Percentiles rank a stretch among this genome's conserved stretches.
phyloP scores from a whole-genome alignment of 2,329 filamentous ascomycete genomes.

The Microdochium nivale region DNA sequence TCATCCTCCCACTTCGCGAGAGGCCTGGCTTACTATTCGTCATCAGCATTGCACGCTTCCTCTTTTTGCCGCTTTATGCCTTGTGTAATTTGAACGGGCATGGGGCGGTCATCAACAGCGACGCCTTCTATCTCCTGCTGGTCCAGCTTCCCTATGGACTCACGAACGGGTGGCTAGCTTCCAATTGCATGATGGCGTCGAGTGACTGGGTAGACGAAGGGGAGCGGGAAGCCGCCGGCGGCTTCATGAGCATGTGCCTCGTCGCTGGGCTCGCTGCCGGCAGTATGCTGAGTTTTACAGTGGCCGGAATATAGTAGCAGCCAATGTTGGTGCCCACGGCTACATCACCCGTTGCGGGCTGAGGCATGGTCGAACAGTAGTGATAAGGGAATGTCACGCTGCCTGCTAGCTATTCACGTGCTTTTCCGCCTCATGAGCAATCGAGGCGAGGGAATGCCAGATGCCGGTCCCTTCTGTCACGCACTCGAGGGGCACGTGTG shows the following conservation, averaged over 20 bases:
- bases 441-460: too few relatives aligned
- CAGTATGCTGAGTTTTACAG: slow-evolving; percentile 82
- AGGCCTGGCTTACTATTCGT: slow-evolving; percentile 60
- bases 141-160: slow-evolving; percentile 80
- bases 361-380: neutral
- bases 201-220: slow-evolving; percentile 71
- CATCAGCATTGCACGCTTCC: slow-evolving; percentile 54
- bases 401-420: too few relatives aligned
- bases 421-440: too few relatives aligned
- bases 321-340: slow-evolving; percentile 5
- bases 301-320: slow-evolving; percentile 38
- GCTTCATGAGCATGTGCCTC: slow-evolving; percentile 90
- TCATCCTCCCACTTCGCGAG: slow-evolving; percentile 42
- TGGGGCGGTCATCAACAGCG: slow-evolving; percentile 67
- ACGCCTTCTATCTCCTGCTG: slow-evolving; percentile 77
- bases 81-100: slow-evolving; percentile 79
- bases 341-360: neutral
- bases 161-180: slow-evolving; percentile 80
- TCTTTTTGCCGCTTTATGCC: slow-evolving; percentile 77
- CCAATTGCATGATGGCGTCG: slow-evolving; percentile 86
- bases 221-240: slow-evolving; percentile 81
- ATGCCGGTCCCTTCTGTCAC: too few relatives aligned
- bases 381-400: neutral
- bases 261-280: slow-evolving; percentile 74
- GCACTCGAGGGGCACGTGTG: neutral